phyloP scores from a whole-genome alignment of 257 asterid genomes.

The Scutellaria galericulata region DNA sequence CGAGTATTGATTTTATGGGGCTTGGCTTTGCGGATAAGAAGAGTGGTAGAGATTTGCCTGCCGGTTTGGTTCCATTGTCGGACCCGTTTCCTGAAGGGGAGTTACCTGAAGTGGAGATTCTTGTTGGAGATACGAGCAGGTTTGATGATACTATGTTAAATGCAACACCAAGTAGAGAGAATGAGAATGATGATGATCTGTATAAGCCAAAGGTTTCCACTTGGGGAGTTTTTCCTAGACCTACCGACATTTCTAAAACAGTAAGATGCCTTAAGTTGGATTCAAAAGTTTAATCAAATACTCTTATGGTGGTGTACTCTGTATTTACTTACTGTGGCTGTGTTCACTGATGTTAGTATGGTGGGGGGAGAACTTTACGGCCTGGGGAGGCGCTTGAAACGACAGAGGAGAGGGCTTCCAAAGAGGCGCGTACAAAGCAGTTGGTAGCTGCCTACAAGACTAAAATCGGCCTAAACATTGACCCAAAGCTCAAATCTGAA shows the following conservation, averaged over 20 bases:
- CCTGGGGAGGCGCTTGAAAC: slow-evolving; percentile 91
- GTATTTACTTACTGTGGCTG: not conserved
- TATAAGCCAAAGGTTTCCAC: slow-evolving; percentile 97
- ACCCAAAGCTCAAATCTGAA: slow-evolving; percentile 72
- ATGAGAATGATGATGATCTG: slow-evolving; percentile 51
- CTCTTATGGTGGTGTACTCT: not conserved
- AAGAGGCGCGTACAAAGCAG: slow-evolving; percentile 74
- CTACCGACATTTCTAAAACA: slow-evolving; percentile 76
- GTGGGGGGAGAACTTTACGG: slow-evolving; percentile 88
- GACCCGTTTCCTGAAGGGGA: slow-evolving; percentile 68
- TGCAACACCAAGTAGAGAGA: slow-evolving; percentile 29
- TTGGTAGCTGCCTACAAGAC: slow-evolving; percentile 71
- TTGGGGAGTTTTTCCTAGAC: slow-evolving; percentile 98
- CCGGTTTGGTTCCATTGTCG: slow-evolving; percentile 68
- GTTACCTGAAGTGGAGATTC: slow-evolving; percentile 79
- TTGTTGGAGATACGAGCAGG: slow-evolving; percentile 75
- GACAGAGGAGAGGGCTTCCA: slow-evolving; percentile 71
- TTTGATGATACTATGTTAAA: slow-evolving; percentile 47
- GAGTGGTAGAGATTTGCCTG: slow-evolving; percentile 70
- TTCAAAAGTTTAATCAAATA: not conserved
- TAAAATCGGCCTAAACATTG: slow-evolving; percentile 67
- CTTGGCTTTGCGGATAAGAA: slow-evolving; percentile 83
- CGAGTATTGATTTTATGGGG: slow-evolving; percentile 84
- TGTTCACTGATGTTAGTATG: slow-evolving; percentile 55
- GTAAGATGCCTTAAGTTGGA: slow-evolving; percentile 48